Percentiles rank a stretch among this genome's conserved stretches.
Conservation (phyloP, 495 filamentous ascomycete species). For the Penicillium coprophilum region DNA sequence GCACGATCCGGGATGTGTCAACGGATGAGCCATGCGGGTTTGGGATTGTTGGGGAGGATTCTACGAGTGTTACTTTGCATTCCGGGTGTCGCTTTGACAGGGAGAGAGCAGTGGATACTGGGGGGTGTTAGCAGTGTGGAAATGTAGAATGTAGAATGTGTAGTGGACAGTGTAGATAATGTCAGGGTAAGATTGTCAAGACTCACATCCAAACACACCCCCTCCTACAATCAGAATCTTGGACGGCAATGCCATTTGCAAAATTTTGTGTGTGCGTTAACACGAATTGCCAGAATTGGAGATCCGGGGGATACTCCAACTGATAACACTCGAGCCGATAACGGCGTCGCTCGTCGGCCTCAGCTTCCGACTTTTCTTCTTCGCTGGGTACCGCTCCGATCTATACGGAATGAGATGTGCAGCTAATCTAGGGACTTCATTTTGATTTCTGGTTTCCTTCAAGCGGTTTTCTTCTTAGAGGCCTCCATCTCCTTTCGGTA, state of each 20-base stretch:
- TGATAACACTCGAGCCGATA: constrained; percentile 11
- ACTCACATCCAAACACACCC: constrained; percentile 71
- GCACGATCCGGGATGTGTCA: constrained; percentile 75
- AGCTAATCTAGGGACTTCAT: neutral
- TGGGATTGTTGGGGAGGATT: constrained; percentile 65
- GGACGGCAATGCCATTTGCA: constrained; percentile 38
- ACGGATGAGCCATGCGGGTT: constrained; percentile 69
- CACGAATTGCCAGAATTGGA: neutral
- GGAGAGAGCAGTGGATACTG: constrained; percentile 64
- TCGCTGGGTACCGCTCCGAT: neutral
- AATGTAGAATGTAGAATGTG: too few relatives aligned
- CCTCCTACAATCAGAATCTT: constrained; percentile 75
- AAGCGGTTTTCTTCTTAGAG: neutral
- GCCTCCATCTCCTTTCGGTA: neutral
- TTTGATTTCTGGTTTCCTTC: too few relatives aligned
- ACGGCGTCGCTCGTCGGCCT: constrained; percentile 2
- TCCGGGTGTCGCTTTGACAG: constrained; percentile 57
- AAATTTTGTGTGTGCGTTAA: constrained; percentile 3
- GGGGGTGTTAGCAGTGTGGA: neutral
- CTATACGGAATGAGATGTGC: neutral
- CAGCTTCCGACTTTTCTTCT: constrained; percentile 14
- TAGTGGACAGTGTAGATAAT: neutral
- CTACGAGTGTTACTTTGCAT: constrained; percentile 65
- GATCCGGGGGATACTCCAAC: neutral
- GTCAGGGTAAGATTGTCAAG: neutral